A percentile compares a stretch with the other conserved stretches of the same genome.
Conservation (phyloP, 257 asterid species). For the Jacaranda copaia region DNA sequence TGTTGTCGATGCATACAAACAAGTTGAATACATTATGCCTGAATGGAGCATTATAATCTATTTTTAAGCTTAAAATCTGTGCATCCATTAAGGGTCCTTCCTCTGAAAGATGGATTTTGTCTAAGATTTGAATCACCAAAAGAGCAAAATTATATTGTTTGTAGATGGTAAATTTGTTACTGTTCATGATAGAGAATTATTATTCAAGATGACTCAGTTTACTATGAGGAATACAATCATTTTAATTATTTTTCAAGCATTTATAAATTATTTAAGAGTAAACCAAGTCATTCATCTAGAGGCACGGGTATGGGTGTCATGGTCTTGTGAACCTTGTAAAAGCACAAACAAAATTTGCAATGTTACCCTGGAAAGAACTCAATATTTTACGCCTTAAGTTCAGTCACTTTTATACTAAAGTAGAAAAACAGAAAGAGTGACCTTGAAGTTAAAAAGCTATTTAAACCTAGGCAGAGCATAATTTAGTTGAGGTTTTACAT, state of each 20-base stretch:
- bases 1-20: not conserved
- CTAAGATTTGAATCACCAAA: not conserved
- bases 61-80: constrained; percentile 1
- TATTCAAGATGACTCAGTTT: constrained; percentile 1
- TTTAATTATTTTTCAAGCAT: too few relatives aligned
- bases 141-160: not conserved
- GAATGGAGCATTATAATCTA: not conserved
- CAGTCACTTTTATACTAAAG: not conserved
- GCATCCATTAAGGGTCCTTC: not conserved
- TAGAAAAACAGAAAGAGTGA: not conserved
- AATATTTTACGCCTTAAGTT: not conserved
- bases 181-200: not conserved
- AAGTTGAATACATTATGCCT: constrained; percentile 9
- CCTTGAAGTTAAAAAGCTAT: constrained; percentile 13
- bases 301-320: not conserved
- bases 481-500: constrained; percentile 14
- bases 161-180: not conserved
- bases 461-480: not conserved
- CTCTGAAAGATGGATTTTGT: not conserved
- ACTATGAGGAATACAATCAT: not conserved
- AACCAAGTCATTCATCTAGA: not conserved
- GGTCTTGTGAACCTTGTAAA: not conserved
- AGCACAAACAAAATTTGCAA: not conserved
- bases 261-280: too few relatives aligned
- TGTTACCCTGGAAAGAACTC: constrained; percentile 11